Base-by-base conservation (phyloP, 306 rosid species). In the Potentilla sterilis region DNA sequence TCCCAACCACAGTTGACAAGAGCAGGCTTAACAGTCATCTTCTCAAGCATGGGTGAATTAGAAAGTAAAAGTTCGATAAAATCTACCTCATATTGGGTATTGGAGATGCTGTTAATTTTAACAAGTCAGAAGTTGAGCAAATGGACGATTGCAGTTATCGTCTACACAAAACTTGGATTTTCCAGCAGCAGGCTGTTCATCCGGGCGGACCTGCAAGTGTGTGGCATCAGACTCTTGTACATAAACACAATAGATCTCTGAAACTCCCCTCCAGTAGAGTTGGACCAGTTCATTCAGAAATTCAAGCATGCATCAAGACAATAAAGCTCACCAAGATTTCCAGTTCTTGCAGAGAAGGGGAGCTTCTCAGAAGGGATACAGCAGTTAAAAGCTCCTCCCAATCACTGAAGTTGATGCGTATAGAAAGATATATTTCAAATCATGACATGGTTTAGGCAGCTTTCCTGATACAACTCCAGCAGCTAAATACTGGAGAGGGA, bases 291-390 rank as follows among this genome's bases (percentile, higher is more conserved):
- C 7, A n/a, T 28, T 48, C 21, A 22, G 15, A 12, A n/a, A 52
- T 19, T 37, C 41, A 14, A 8, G 76, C 16, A 55, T 72, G 76
- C 51, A 55, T 42, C 11, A 73, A 16, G 42, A 18, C 67, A 58
- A 41, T 41, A 58, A 40, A 75, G 78, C 90, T 85, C 67, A 87
- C 91, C 88, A 85, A 76, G 75, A 89, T 76, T 82, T 89, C 91
- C 49, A 85, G 70, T 32, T 83, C 91, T 65, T 77, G 90, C 47
- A 87, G 81, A 75, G 80, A 81, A 61, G 91, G 94, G 40, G 85
- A 87, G 81, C 87, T 87, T 82, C 83, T 80, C 57, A 89, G 61
- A 16, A 89, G 55, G 88, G 82, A 85, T 34, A 85, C 72, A 69
- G 88, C 83, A 78, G 90, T 73, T 55, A 83, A 82, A 73, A 82